Evolutionary conservation across 495 filamentous ascomycete species (phyloP), one percentile per base, ranked within the genome.

Genomic region (Filosporella fistucella): DNA sequence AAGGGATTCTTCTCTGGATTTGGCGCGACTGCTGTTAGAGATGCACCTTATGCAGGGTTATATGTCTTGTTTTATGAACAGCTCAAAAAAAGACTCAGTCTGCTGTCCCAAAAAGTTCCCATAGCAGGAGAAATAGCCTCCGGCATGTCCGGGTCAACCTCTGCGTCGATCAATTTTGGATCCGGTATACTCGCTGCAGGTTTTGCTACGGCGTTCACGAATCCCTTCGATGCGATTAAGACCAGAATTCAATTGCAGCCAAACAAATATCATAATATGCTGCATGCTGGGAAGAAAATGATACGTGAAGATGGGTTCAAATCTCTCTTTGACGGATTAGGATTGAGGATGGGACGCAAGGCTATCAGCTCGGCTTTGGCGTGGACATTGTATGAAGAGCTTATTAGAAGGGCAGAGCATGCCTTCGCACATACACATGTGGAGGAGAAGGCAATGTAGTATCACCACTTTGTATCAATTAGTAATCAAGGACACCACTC

Each of bases 31-130:
- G 90, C 94, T 1, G 77, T 95, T 16, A 74, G 93, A 20, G 93
- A 99, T 63, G 94, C 91, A 4, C 93, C 93, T 1, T 97, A 96
- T 63, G 93, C 94, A 0, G 93, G 93, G 0, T 69, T 96, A 0
- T 99, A 99, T 62, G 88, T 99, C 0, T 66, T 96, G 16, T 88
- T 95, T 51, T 99, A 99, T 68, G 93, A 99, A 64, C 83, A 91
- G 56, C 68, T 78, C 43, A 99, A 99, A 64, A 77, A 75, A 36
- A 66, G 70, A 2, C 64, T 96, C 4, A 75, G 74, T 12, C 54
- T 58, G 16, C 13, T 60, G 5, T 39, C 47, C 3, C 47, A 55
- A 21, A 57, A 52, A 23, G 46, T 55, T 4, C 47, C 52, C n/a
- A 17, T 55, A 2, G 21, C 37, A 29, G 54, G 44, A 25, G 40